Evolutionary conservation across 2,329 filamentous ascomycete species (phyloP).

Genomic region (Phyllosticta capitalensis): DNA sequence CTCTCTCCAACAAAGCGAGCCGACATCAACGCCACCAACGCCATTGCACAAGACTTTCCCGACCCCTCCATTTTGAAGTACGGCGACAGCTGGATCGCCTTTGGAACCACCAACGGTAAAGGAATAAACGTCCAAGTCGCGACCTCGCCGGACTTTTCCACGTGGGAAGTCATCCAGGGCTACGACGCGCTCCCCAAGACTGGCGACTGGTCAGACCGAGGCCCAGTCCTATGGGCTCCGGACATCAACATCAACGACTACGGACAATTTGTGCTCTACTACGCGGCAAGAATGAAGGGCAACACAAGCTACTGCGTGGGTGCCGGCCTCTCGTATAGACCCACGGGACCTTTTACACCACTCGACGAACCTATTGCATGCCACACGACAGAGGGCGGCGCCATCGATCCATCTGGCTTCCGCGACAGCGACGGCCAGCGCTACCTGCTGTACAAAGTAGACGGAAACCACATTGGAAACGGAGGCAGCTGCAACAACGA

Average conservation of each 20-base stretch:
- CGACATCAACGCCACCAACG: neutral
- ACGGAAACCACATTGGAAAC: constrained; percentile 47
- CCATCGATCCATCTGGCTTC: constrained; percentile 56
- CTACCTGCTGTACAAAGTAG: constrained; percentile 57
- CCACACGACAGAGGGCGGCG: constrained; percentile 38
- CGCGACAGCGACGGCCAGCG: constrained; percentile 43
- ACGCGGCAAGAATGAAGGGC: constrained; percentile 39
- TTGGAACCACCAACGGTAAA: constrained; percentile 20
- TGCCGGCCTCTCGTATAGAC: constrained; percentile 39
- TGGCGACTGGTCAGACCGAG: constrained; percentile 18
- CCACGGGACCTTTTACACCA: constrained; percentile 46
- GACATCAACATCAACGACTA: constrained; percentile 22
- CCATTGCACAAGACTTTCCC: constrained; percentile 19
- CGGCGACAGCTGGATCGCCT: constrained; percentile 29
- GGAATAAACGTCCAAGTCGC: constrained; percentile 29
- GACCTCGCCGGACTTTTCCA: constrained; percentile 25
- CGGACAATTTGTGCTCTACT: constrained; percentile 53
- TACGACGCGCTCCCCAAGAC: constrained; percentile 23
- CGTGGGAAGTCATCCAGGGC: constrained; percentile 19
- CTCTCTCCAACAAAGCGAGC: neutral
- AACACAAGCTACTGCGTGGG: constrained; percentile 48
- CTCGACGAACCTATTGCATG: constrained; percentile 43
- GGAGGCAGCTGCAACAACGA: constrained; percentile 40
- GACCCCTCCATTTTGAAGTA: constrained; percentile 26
- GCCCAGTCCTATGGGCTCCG: constrained; percentile 26